Evolutionary conservation across 495 filamentous ascomycete species (phyloP).

Genomic region (Aspergillus nidulans): DNA sequence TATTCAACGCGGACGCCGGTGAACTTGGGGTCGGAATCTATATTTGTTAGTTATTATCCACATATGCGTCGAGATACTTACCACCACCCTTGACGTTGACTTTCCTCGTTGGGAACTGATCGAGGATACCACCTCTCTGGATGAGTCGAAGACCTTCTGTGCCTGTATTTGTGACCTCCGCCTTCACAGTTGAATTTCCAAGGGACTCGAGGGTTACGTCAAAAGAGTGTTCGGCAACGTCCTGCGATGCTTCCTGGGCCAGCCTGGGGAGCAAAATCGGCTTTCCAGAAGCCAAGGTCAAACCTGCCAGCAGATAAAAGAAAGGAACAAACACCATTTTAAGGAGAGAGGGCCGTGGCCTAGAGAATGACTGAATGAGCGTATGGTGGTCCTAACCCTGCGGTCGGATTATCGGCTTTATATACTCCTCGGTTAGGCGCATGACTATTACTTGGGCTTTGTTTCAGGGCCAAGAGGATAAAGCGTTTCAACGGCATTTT

Average conservation of each 20-base stretch:
- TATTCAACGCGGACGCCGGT: constrained; percentile 13
- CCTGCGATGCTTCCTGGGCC: constrained; percentile 14
- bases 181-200: constrained; percentile 15
- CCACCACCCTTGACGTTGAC: constrained; percentile 12
- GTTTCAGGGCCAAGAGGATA: background rate
- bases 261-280: constrained; percentile 17
- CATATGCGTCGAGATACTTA: background rate
- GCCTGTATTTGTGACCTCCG: constrained; percentile 12
- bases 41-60: background rate
- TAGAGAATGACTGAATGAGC: constrained; percentile 4
- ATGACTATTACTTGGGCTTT: background rate
- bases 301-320: constrained; percentile 13
- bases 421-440: background rate
- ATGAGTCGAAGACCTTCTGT: constrained; percentile 12
- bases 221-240: constrained; percentile 5
- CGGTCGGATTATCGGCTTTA: background rate
- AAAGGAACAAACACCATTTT: constrained; percentile 15
- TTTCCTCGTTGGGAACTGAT: constrained; percentile 15
- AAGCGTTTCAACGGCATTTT: background rate
- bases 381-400: background rate
- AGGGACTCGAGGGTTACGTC: constrained; percentile 13
- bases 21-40: constrained; percentile 11
- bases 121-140: constrained; percentile 14
- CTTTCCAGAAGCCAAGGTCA: constrained; percentile 21
- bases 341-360: background rate